Conservation (phyloP, 176 grass and related monocot genomes). For the Musa acuminata region DNA sequence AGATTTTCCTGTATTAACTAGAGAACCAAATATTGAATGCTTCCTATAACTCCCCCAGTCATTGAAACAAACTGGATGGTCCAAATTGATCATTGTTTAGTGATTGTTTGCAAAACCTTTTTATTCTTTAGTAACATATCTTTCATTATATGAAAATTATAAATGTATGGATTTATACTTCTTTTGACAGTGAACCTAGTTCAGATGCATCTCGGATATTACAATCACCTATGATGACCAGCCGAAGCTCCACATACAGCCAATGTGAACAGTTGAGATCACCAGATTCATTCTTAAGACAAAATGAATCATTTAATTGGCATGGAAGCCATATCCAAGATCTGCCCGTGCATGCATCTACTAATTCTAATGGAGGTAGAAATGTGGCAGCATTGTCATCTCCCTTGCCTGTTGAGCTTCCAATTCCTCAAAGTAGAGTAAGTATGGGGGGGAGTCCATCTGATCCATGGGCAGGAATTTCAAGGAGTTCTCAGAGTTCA, state of each 20-base stretch:
- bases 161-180: not conserved
- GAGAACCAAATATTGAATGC: not conserved
- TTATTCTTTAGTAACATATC: not conserved
- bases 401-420: not conserved
- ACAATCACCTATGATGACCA: not conserved
- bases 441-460: not conserved
- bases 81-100: not conserved
- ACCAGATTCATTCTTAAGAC: not conserved
- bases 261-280: not conserved
- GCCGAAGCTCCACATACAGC: not conserved
- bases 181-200: constrained; percentile 7
- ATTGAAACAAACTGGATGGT: not conserved
- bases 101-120: not conserved
- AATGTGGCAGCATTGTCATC: not conserved
- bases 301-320: not conserved
- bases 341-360: not conserved
- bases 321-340: not conserved
- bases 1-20: not conserved
- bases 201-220: not conserved
- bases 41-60: not conserved
- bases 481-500: constrained; percentile 15
- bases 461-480: constrained; percentile 9
- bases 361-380: not conserved
- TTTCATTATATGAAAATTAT: not conserved
- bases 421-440: not conserved